These are phyloP conservation scores for Mimosa bimucronata DNA, from an alignment of 306 rosid species.

Conservation along the genomic window DNA sequence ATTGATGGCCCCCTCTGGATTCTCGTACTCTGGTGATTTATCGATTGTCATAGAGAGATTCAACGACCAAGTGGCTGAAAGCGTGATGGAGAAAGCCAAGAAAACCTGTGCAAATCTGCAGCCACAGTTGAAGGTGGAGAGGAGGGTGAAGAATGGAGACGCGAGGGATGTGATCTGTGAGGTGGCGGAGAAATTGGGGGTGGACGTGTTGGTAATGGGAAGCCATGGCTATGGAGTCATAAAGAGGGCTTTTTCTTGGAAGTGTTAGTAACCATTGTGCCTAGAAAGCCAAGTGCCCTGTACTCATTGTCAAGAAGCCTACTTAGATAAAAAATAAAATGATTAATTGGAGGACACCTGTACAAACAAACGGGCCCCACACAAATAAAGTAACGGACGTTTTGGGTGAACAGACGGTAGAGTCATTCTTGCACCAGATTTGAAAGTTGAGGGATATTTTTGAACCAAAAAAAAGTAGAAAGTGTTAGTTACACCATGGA, in stretches of 20 bases:
- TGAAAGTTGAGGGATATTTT: too few species aligned
- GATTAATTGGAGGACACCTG: too few species aligned
- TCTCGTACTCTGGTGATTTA: slow-evolving; percentile 63
- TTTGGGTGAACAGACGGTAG: too few species aligned
- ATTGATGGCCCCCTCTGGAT: slow-evolving; percentile 86
- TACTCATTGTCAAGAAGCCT: slow-evolving; percentile 87
- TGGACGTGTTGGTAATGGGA: slow-evolving; percentile 77
- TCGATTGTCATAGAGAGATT: slow-evolving; percentile 58
- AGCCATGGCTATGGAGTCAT: slow-evolving; percentile 83
- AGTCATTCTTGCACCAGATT: too few species aligned
- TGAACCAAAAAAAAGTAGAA: too few species aligned
- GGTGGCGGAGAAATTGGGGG: slow-evolving; percentile 57
- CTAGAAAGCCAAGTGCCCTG: slow-evolving; percentile 78
- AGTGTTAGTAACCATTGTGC: slow-evolving; percentile 91
- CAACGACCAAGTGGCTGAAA: slow-evolving; percentile 57
- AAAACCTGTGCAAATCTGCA: slow-evolving; percentile 51
- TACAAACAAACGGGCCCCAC: too few species aligned
- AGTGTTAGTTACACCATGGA: too few species aligned
- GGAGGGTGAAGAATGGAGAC: slow-evolving; percentile 65
- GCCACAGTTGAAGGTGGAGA: slow-evolving; percentile 63
- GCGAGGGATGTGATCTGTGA: slow-evolving; percentile 85
- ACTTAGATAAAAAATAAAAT: too few species aligned
- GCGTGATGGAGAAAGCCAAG: slow-evolving; percentile 69
- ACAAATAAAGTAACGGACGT: too few species aligned
- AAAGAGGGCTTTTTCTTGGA: slow-evolving; percentile 94